Base-by-base conservation (phyloP, 1,139 yeast genomes). In the Fermentozyma sake region DNA sequence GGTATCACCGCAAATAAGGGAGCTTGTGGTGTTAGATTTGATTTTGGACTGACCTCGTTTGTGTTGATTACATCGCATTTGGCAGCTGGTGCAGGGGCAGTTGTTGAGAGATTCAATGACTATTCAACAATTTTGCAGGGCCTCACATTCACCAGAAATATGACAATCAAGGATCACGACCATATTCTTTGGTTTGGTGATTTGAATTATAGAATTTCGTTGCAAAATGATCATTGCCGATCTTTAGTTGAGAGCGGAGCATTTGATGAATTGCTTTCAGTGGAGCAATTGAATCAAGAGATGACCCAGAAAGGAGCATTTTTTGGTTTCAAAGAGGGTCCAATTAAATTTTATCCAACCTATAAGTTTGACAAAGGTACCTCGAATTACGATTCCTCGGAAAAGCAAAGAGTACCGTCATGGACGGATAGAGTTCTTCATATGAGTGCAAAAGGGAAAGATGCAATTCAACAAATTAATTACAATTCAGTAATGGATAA, bases 111-210 rank as follows among this genome's bases (percentile, higher is more conserved):
- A 32, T 91, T 79, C 46, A 84, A 81, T 44, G 96, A 93, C 49
- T 93, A 79, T 55, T 79, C 81, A 44, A 80, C 94, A 0, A 78
- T 91, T 23, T 69, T 80, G 36, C 76, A 76, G 31, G 94, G 95
- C 1, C 61, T 91, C 31, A 67, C 81, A 21, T 89, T 93, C 49
- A 75, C 85, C 2, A 69, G 91, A 28, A 84, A 86, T 34, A 63
- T 61, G 38, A 68, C 72, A 14, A 74, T 89, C 18, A 71, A 71
- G 37, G 95, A 86, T 44, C 96, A 86, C 50, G 96, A 91, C 49
- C 76, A 80, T 20, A 72, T 87, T 4, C 67, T 93, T 7, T 91
- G 98, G 98, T 70, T 89, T 53, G 98, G 99, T 4, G 99, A 93
- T 55, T 82, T 93, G 53, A 93, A 93, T 52, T 93, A 83, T 56